phyloP scores from a whole-genome alignment of 768 basidiomycete genomes.

The Terana coerulea region DNA sequence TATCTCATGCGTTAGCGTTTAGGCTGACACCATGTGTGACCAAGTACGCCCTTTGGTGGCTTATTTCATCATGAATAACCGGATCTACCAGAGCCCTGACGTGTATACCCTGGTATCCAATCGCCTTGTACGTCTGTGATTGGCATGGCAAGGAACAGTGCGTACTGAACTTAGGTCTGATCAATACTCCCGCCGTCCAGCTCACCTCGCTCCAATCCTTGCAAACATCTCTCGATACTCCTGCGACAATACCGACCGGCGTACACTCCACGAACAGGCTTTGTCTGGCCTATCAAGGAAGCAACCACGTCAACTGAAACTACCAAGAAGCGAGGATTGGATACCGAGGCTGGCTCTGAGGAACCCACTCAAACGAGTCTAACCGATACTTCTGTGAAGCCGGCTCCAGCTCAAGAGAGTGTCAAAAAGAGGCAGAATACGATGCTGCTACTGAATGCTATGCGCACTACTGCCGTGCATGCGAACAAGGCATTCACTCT shows the following conservation, averaged over 20 bases:
- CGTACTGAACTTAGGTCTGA: constrained; percentile 5
- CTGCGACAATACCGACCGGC: constrained; percentile 73
- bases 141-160: too few species aligned
- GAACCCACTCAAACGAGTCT: constrained; percentile 10
- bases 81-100: constrained; percentile 86
- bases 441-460: constrained; percentile 67
- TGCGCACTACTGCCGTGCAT: constrained; percentile 75
- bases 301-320: constrained; percentile 39
- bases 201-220: constrained; percentile 67
- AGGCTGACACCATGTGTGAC: background rate
- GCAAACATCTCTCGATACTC: constrained; percentile 71
- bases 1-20: background rate
- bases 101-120: constrained; percentile 82
- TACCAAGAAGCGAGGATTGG: constrained; percentile 36
- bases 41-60: constrained; percentile 74
- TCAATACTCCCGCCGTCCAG: constrained; percentile 29
- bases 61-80: constrained; percentile 86
- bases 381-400: constrained; percentile 15
- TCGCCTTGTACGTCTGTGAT: constrained; percentile 54
- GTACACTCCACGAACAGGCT: constrained; percentile 80
- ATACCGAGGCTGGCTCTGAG: constrained; percentile 11
- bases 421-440: constrained; percentile 61
- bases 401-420: constrained; percentile 9
- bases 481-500: constrained; percentile 51
- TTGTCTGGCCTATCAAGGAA: constrained; percentile 80